These are phyloP conservation scores for Coemansia sp. DNA, from an alignment of 192 early-diverging fungal genomes.

Conservation along the genomic window DNA sequence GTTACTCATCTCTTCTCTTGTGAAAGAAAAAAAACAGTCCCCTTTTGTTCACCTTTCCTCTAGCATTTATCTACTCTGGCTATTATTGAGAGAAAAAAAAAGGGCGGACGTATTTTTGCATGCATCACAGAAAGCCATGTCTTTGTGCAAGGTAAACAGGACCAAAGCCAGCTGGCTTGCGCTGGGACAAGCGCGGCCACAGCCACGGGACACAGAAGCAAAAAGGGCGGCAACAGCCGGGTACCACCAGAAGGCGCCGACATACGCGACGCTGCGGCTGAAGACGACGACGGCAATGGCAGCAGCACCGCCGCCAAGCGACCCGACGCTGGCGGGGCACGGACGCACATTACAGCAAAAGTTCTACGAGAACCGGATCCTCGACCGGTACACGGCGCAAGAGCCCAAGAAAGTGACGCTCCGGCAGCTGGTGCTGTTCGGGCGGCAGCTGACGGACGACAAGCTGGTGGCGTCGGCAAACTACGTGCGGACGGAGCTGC, in stretches of 20 bases:
- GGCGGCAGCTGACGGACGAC: slow-evolving; percentile 79
- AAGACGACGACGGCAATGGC: slow-evolving; percentile 18
- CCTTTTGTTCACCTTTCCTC: not conserved
- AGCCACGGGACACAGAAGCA: not conserved
- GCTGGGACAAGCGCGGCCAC: not conserved
- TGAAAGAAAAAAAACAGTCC: not conserved
- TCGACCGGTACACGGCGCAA: slow-evolving; percentile 82
- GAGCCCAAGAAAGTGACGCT: slow-evolving; percentile 79
- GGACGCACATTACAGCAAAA: slow-evolving; percentile 58
- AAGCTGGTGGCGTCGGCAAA: slow-evolving; percentile 85
- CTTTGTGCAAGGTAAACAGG: not conserved
- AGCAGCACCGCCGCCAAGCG: not conserved
- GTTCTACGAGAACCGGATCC: slow-evolving; percentile 90
- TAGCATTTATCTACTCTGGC: not conserved
- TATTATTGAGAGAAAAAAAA: not conserved
- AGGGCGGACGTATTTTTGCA: not conserved
- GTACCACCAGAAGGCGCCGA: not conserved
- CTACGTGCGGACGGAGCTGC: slow-evolving; percentile 86
- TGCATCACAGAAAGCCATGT: not conserved
- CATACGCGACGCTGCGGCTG: not conserved
- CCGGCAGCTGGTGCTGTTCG: slow-evolving; percentile 88
- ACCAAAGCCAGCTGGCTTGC: not conserved
- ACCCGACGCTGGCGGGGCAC: not conserved
- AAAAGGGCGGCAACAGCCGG: not conserved
- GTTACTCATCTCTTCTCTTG: not conserved